Base-by-base conservation (phyloP, 2,329 filamentous ascomycete species). In the Macrophomina phaseolina region DNA sequence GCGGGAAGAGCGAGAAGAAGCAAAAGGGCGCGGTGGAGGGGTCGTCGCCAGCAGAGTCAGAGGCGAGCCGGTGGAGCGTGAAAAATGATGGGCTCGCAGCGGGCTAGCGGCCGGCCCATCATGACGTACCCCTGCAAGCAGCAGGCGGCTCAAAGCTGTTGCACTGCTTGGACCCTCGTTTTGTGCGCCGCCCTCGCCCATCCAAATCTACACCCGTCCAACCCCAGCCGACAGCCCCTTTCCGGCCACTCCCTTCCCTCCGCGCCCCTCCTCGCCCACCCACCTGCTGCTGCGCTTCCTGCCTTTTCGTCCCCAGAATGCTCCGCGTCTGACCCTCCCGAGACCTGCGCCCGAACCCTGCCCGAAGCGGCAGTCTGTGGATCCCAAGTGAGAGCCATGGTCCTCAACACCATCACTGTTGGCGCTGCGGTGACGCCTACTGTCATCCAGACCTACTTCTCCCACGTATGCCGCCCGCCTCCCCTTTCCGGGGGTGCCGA, bases 341-440 rank as follows among this genome's bases (percentile, higher is more conserved):
- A 64, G 34, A 48, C 62, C 30, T 48, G 28, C 51, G 49, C 51
- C 18, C 62, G 23, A 32, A 49, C 32, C 51, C 51, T 65, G 40
- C 63, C 38, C 32, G 14, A 36, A 14, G 0, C 58, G 58, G 58
- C 58, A 38, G 18, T 65, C 51, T 66, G 53, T 45, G 51, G 45
- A 42, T 60, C 55, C 7, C 23, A 18, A 30, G 34, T 36, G 8
- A 8, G 40, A 60, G 64, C 65, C 38, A 89, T 89, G 87, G 82
- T 85, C 67, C 86, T 95, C 73, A 94, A 92, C 79, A 96, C 93
- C 18, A 85, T 94, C 46, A 89, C 91, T 14, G 90, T 98, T 68
- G 89, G 90, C 67, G 86, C 92, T 70, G 93, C 93, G 60, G 90
- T 97, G 65, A 93, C 93, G 69, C 94, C 95, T 12, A 93, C 91